Conservation (phyloP, 1,284 basidiomycete species). For the Xerocomus minutiporus region DNA sequence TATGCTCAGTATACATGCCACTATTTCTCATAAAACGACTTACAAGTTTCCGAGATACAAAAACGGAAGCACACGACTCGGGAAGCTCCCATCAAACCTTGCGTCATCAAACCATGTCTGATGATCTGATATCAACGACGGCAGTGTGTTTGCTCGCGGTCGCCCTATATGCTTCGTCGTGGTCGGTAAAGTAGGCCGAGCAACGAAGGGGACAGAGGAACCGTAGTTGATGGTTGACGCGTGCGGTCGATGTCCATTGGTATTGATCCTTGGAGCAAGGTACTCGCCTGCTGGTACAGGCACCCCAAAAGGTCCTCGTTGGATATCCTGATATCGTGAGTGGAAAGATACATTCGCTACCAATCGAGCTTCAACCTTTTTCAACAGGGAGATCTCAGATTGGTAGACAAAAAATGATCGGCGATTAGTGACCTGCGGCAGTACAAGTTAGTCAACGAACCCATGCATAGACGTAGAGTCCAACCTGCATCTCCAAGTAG, state of each 20-base stretch:
- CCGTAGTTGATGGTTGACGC: conserved; percentile 19
- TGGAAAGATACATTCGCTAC: conserved; percentile 23
- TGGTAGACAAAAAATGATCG: conserved; percentile 91
- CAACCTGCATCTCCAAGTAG: conserved; percentile 74
- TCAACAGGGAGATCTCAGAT: conserved; percentile 73
- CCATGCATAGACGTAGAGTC: background rate
- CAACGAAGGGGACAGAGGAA: conserved; percentile 12
- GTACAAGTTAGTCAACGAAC: conserved; percentile 1
- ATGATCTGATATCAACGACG: conserved; percentile 62
- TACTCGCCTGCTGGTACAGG: conserved; percentile 15
- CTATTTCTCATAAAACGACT: conserved; percentile 34
- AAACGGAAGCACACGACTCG: conserved; percentile 89
- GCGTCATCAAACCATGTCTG: conserved; percentile 90
- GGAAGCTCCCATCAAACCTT: conserved; percentile 93
- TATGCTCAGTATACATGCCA: conserved; percentile 2
- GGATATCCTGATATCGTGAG: conserved; percentile 29
- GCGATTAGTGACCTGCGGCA: conserved; percentile 54
- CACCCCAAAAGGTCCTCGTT: conserved; percentile 14
- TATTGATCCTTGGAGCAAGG: conserved; percentile 22
- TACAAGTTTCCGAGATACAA: conserved; percentile 94
- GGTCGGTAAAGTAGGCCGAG: conserved; percentile 9
- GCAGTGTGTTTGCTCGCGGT: conserved; percentile 66
- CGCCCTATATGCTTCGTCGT: conserved; percentile 36
- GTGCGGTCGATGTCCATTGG: conserved; percentile 23
- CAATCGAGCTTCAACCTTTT: conserved; percentile 62